Evolutionary conservation across 1,284 basidiomycete genomes (phyloP), one percentile per base, ranked within the genome.

Genomic region (Omphalotus olearius): DNA sequence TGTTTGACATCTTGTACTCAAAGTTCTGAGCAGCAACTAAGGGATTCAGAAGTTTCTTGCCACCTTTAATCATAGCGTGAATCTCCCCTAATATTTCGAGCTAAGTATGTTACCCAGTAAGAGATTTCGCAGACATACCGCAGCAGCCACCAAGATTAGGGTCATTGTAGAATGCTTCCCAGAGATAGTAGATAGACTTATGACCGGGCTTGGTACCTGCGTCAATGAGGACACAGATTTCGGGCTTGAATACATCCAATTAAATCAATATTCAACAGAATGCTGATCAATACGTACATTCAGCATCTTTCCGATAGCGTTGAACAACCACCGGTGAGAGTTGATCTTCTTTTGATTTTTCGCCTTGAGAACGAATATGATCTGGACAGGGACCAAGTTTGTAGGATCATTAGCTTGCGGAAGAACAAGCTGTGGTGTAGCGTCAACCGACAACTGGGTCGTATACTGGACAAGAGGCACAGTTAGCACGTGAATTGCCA

Each of bases 281-380:
- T 42, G 13, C 18, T 37, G 17, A 38, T 23, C 25, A 48, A 47
- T 36, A 62, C 69, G 38, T 54, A 85, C 87, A 60, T 91, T 75
- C 46, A 97, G 71, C 62, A 91, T 89, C 57, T 78, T 81, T 0
- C 93, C 95, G 50, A 99, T 86, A 6, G 93, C 96, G 62, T 98
- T 98, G 79, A 99, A 99, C 28, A 99, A 78, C 96, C 96, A 99
- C 46, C 96, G 85, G 68, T 95, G 93, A 56, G 88, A 93, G 64
- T 96, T 97, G 72, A 97, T 96, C 76, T 97, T 97, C 77, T 97
- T 97, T 64, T 93, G 88, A 69, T 98, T 98, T 74, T 97, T 93
- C 33, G 93, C 93, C 72, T 98, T 98, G 60, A 98, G 74, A 52
- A 94, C 87, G 57, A 98, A 83, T 58, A 98, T 97, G 60, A 98